Percentiles rank a stretch among this genome's conserved stretches.
phyloP scores from a whole-genome alignment of 106 monocot species.

The Apostasia ramifera region DNA sequence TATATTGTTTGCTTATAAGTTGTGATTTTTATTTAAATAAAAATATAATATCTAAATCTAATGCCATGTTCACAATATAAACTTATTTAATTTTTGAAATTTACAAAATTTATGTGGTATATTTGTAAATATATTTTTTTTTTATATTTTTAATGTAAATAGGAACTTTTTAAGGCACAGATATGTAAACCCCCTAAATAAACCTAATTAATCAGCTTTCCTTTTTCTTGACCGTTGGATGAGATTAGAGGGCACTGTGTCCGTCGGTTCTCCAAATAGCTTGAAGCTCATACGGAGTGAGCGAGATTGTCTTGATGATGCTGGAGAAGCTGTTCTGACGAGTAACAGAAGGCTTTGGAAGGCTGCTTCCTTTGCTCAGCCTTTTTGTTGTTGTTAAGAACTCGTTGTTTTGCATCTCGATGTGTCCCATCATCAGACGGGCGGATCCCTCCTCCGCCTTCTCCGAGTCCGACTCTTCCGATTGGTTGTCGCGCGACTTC shows the following conservation, averaged over 20 bases:
- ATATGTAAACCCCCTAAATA: too few relatives aligned
- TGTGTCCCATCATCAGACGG: neutral
- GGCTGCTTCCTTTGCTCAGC: constrained; percentile 23
- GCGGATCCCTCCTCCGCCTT: constrained; percentile 4
- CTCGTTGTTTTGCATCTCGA: neutral
- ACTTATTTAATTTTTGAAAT: too few relatives aligned
- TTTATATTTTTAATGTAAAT: too few relatives aligned
- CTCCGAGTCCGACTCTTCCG: constrained; percentile 9
- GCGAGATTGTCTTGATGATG: constrained; percentile 21
- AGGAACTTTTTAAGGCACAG: too few relatives aligned
- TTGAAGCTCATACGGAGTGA: constrained; percentile 14
- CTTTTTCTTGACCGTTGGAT: too few relatives aligned
- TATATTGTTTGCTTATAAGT: too few relatives aligned
- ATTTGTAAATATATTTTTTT: too few relatives aligned
- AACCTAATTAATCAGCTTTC: too few relatives aligned
- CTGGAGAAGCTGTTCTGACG: constrained; percentile 22
- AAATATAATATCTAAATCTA: too few relatives aligned
- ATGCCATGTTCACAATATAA: too few relatives aligned
- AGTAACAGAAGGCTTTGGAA: constrained; percentile 9
- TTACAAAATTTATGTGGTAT: too few relatives aligned
- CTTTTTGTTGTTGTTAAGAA: neutral
- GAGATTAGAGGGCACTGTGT: neutral
- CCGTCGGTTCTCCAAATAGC: neutral
- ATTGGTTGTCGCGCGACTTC: neutral
- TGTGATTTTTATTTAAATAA: too few relatives aligned